A percentile compares a stretch with the other conserved stretches of the same genome.
Conservation (phyloP, 1,284 basidiomycete genomes). For the Ceratobasidium theobromae region DNA sequence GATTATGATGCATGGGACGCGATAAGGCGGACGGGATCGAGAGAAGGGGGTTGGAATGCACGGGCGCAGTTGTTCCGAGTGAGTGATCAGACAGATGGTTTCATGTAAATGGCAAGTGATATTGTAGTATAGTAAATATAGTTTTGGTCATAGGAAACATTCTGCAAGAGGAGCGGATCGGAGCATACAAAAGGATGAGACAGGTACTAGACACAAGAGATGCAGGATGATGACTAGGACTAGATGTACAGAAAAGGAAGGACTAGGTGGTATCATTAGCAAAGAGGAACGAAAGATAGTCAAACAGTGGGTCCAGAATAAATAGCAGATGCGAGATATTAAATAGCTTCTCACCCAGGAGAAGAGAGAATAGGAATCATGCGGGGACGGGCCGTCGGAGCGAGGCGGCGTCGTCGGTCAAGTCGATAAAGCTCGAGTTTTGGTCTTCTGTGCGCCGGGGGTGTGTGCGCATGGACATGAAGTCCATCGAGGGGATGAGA, state of each 20-base stretch:
- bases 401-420: slow-evolving; percentile 19
- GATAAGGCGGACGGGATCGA: no score
- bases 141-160: not conserved
- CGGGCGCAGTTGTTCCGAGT: no score
- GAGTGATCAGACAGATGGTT: no score
- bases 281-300: not conserved
- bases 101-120: not conserved
- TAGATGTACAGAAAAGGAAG: slow-evolving; percentile 26
- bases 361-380: slow-evolving; percentile 1
- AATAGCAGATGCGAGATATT: not conserved
- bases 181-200: not conserved
- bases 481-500: not conserved
- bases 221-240: not conserved
- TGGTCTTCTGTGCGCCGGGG: not conserved
- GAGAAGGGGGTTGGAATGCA: no score
- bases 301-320: not conserved
- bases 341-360: slow-evolving; percentile 26
- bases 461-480: not conserved
- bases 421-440: slow-evolving; percentile 15
- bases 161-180: not conserved
- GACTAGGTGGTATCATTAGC: slow-evolving; percentile 23
- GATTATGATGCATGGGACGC: no score
- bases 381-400: not conserved
- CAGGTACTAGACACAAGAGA: not conserved
- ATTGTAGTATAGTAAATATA: not conserved